Conservation (phyloP, 2,329 filamentous ascomycete genomes). For the Fusarium staphyleae region DNA sequence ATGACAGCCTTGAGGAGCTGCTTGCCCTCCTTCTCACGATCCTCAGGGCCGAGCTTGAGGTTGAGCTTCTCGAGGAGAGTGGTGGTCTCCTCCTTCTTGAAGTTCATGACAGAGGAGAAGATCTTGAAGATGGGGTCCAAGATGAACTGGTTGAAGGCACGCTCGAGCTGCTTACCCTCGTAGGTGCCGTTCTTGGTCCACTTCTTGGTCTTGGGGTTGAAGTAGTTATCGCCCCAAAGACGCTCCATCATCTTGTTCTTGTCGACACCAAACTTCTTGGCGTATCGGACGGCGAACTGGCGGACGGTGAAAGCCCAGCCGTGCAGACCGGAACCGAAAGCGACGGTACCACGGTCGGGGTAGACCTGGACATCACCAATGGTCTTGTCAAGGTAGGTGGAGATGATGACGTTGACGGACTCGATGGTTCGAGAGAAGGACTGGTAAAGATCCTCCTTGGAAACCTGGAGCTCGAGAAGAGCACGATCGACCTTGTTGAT, state of each 20-base stretch:
- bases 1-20: slow-evolving; percentile 97
- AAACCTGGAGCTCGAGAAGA: slow-evolving; percentile 97
- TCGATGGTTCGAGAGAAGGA: slow-evolving; percentile 99
- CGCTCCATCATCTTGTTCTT: slow-evolving; percentile 99
- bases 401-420: slow-evolving; percentile 99
- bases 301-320: slow-evolving; percentile 99
- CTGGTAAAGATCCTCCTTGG: slow-evolving; percentile 99
- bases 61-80: slow-evolving; percentile 90
- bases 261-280: slow-evolving; percentile 99
- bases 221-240: slow-evolving; percentile 99
- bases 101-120: slow-evolving; percentile 96
- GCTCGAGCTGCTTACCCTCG: slow-evolving; percentile 90
- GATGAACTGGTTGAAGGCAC: slow-evolving; percentile 99
- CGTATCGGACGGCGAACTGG: slow-evolving; percentile 94
- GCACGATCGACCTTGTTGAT: slow-evolving; percentile 99
- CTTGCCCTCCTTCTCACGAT: slow-evolving; percentile 97
- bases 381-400: slow-evolving; percentile 96
- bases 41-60: slow-evolving; percentile 86
- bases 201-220: slow-evolving; percentile 99
- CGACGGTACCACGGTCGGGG: slow-evolving; percentile 96
- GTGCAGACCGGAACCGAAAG: slow-evolving; percentile 99
- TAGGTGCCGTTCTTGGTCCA: slow-evolving; percentile 88
- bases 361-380: slow-evolving; percentile 99
- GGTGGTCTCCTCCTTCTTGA: slow-evolving; percentile 91
- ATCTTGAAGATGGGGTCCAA: slow-evolving; percentile 99